These are phyloP conservation scores for Neurospora sp. DNA, from an alignment of 495 filamentous ascomycete genomes.

Conservation along the genomic window DNA sequence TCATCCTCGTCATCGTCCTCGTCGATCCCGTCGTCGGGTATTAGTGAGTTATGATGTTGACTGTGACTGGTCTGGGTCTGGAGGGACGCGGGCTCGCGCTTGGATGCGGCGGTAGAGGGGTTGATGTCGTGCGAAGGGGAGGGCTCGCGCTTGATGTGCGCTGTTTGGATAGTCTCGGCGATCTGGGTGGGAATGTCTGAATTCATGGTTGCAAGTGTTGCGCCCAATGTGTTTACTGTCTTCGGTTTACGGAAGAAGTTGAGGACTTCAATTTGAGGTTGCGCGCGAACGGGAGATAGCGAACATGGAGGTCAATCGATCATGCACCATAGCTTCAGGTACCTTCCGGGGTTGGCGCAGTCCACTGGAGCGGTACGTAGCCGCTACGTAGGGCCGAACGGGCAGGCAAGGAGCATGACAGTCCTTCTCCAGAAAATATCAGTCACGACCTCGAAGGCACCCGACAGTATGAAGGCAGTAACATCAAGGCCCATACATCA, in stretches of 20 bases:
- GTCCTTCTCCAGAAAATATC: not conserved
- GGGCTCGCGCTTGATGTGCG: conserved; percentile 59
- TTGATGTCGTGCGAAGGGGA: conserved; percentile 68
- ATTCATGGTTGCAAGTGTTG: conserved; percentile 16
- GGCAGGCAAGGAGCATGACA: not conserved
- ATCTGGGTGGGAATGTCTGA: conserved; percentile 47
- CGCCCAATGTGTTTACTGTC: not conserved
- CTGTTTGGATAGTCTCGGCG: conserved; percentile 68
- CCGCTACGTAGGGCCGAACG: not conserved
- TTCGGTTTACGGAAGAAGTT: not conserved
- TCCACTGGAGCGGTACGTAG: not conserved
- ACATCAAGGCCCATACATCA: not conserved
- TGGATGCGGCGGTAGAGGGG: conserved; percentile 60
- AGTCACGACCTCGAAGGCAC: not conserved
- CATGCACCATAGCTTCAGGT: not conserved
- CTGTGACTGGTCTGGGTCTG: conserved; percentile 4
- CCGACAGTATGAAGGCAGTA: not conserved
- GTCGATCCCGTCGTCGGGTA: conserved; percentile 10
- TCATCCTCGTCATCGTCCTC: conserved; percentile 14
- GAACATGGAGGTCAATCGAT: not conserved
- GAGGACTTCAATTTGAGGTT: not conserved
- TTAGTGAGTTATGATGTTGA: not conserved
- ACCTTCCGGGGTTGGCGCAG: not conserved
- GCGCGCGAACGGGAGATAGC: not conserved
- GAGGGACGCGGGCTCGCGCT: conserved; percentile 37